A percentile compares a stretch with the other conserved stretches of the same genome.
Conservation (phyloP, 2,329 filamentous ascomycete species). For the Alternaria sp. region DNA sequence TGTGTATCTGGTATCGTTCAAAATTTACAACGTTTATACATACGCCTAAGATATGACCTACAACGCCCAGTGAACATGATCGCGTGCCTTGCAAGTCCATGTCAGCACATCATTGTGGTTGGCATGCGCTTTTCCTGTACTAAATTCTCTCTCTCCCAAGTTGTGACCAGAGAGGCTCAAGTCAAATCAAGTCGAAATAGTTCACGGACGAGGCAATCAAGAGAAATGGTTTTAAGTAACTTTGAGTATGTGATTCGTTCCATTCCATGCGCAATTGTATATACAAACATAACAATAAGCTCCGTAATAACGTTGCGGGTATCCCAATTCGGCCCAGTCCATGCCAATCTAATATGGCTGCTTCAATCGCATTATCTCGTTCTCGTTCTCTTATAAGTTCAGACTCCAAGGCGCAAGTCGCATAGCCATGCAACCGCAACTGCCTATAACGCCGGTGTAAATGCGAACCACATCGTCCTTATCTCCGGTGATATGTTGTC, state of each 20-base stretch:
- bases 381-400: no score
- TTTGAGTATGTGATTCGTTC: not conserved
- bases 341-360: not conserved
- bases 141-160: not conserved
- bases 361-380: slow-evolving; percentile 4
- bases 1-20: not conserved
- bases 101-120: not conserved
- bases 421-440: slow-evolving; percentile 3
- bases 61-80: not conserved
- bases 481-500: not conserved
- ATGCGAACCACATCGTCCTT: not conserved
- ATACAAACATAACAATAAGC: not conserved
- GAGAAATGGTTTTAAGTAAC: not conserved
- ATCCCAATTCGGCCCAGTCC: slow-evolving; percentile 1
- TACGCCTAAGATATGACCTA: not conserved
- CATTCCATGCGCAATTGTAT: not conserved
- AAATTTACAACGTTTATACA: not conserved
- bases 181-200: not conserved
- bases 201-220: not conserved
- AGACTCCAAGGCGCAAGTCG: not conserved
- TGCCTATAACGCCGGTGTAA: not conserved
- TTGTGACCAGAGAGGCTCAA: not conserved
- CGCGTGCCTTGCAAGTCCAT: not conserved
- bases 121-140: not conserved
- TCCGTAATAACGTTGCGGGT: slow-evolving; percentile 7